Base-by-base conservation (phyloP, 192 early-diverging fungal genomes). In the Backusella tuberculispora region DNA sequence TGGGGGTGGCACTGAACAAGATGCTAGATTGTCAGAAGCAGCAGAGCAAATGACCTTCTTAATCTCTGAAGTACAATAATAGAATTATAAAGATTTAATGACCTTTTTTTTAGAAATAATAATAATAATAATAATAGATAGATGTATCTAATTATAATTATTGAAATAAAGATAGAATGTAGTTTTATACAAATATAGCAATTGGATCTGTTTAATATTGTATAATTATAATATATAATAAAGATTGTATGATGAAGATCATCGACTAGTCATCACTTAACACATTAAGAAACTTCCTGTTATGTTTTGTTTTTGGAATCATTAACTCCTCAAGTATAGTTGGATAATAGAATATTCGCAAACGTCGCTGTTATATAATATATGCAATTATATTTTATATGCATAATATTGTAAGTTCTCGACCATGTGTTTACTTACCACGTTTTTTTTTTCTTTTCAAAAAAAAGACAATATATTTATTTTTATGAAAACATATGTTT, bases 1-100 rank as follows among this genome's bases (percentile, higher is more conserved):
- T 72, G 88, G 87, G 45, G 79, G 78, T 34, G 80, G 82, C 0
- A 72, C 73, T 7, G 81, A 82, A 42, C 88, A 89, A 46, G 83
- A 83, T 21, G 78, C 76, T 45, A 77, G 85, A 6, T 78, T 89
- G 45, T 79, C 78, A 45, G 84, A 87, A 73, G 78, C 80, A 71
- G 85, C 88, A 2, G 76, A 81, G 64, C 86, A 89, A 70, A 74
- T 89, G 15, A 82, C 86, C 0, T 89, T 89, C 73, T 74, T 89
- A 17, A 74, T 89, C 45, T 72, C 83, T 14, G 79, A 82, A 42
- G 79, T 84, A 45, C 81, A 88, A 13, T 24, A 63, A 73, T 73
- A 73, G 26, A 37, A 53, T 5, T 6, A 50, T 42, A 7, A 7
- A 42, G 4, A 5, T 56, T 19, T 12, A 21, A 21, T 56, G 12